Base-by-base conservation (phyloP, 371 early-diverging fungal genomes). In the Pancytospora epiphaga region DNA sequence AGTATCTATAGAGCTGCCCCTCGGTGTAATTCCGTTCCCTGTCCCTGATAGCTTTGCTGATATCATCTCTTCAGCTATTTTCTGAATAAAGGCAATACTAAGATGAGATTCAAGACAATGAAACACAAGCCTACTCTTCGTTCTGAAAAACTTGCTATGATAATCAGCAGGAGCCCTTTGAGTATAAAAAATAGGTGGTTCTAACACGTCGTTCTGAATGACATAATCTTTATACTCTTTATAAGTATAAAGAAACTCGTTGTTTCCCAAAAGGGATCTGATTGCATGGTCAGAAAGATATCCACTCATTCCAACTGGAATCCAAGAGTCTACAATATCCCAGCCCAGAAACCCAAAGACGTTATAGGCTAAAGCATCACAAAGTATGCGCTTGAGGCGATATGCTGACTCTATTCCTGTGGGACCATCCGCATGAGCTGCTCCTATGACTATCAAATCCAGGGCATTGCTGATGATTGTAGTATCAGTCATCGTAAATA, bases 11-110 rank as follows among this genome's bases (percentile, higher is more conserved):
- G n/a, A 3, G 25, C 9, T 27, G 22, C 30, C 19, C 12, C 30
- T 18, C 62, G 3, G 4, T 38, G 60, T n/a, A 57, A 3, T 32
- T 6, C 56, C 58, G 3, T 62, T 58, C 0, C 22, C 52, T 9
- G 12, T 30, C 18, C 51, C 65, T 32, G 67, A 37, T 0, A 19
- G 32, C 29, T 38, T 69, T 39, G 19, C 65, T 54, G 68, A 47
- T 22, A 73, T 43, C 1, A 70, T 25, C 54, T 66, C 66, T 25
- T 69, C 71, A 57, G 74, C 49, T 33, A 83, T 83, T 58, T 81
- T 83, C 67, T 83, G 76, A 62, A 83, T 64, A 71, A 83, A 83
- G 3, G 83, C 83, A 50, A 51, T 52, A 18, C 77, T 77, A 3
- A 78, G 61, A 58, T 81, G 79, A 50, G 69, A 69, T 56, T 83